Percentiles rank a stretch among this genome's conserved stretches.
These are phyloP conservation scores for Pleurostoma richardsiae DNA, from an alignment of 2,329 filamentous ascomycete species.

Conservation along the genomic window DNA sequence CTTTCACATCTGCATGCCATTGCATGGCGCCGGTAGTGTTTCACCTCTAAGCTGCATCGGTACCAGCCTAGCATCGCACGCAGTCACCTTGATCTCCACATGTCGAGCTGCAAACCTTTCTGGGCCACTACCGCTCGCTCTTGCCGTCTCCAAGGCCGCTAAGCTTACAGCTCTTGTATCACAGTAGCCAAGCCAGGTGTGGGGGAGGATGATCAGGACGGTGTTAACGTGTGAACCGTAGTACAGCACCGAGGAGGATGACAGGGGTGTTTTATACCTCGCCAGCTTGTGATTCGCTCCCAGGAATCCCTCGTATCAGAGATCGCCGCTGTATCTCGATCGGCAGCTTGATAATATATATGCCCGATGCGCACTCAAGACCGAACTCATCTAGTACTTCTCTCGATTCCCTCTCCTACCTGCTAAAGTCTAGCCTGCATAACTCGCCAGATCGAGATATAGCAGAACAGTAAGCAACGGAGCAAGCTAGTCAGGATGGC, in stretches of 20 bases:
- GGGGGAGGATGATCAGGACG: too few species aligned
- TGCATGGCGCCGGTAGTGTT: conserved; percentile 13
- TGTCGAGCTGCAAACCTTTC: too few species aligned
- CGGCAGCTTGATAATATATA: neutral
- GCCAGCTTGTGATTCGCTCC: neutral
- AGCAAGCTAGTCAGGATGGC: conserved; percentile 14
- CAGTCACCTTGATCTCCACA: neutral
- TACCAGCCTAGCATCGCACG: neutral
- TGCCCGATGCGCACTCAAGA: neutral
- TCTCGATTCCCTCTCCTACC: neutral
- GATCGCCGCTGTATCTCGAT: neutral
- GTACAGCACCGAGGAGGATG: neutral
- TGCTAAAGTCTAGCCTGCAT: neutral
- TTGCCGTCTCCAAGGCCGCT: too few species aligned
- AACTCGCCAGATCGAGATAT: neutral
- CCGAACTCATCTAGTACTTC: neutral
- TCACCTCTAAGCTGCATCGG: conserved; percentile 4
- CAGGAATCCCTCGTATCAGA: neutral
- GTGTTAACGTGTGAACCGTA: neutral
- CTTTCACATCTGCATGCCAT: conserved; percentile 11
- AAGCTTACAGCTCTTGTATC: too few species aligned
- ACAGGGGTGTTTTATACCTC: neutral
- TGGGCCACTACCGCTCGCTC: too few species aligned
- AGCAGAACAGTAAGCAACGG: neutral
- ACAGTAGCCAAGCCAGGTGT: too few species aligned